These are phyloP conservation scores for Boletus fagicola DNA, from an alignment of 768 basidiomycete genomes.

Conservation along the genomic window DNA sequence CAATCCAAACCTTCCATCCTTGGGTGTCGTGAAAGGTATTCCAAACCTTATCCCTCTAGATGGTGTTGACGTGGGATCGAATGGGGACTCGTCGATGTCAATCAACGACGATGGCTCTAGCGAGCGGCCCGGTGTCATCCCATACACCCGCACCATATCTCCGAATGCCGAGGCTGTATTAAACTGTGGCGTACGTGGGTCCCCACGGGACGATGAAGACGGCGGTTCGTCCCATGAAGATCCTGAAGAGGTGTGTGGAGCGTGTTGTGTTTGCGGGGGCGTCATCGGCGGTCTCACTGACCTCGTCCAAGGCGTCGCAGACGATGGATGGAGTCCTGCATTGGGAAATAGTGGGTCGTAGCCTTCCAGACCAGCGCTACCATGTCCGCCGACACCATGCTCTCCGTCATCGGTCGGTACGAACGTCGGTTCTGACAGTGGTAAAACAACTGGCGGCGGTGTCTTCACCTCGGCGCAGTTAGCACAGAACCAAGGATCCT, in stretches of 20 bases:
- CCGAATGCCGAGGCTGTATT: slow-evolving; percentile 30
- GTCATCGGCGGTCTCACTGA: slow-evolving; percentile 44
- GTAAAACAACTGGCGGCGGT: slow-evolving; percentile 36
- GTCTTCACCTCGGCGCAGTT: slow-evolving; percentile 47
- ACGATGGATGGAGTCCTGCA: slow-evolving; percentile 51
- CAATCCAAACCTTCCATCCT: slow-evolving; percentile 45
- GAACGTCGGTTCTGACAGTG: slow-evolving; percentile 59
- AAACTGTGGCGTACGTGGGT: slow-evolving; percentile 55
- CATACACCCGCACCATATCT: slow-evolving; percentile 40
- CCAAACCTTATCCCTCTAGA: slow-evolving; percentile 73
- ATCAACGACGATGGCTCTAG: slow-evolving; percentile 29
- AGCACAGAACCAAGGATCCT: slow-evolving; percentile 78
- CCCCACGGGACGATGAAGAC: slow-evolving; percentile 45
- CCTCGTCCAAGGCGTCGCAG: slow-evolving; percentile 48
- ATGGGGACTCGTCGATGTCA: slow-evolving; percentile 52
- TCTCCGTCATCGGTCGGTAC: slow-evolving; percentile 58
- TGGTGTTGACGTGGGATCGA: slow-evolving; percentile 78
- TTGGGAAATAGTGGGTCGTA: slow-evolving; percentile 63
- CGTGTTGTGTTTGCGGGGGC: slow-evolving; percentile 38
- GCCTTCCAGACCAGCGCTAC: slow-evolving; percentile 31
- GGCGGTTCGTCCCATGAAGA: slow-evolving; percentile 45
- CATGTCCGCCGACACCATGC: neutral
- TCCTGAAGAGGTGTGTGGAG: slow-evolving; percentile 34
- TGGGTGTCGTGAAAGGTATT: slow-evolving; percentile 61
- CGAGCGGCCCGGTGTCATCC: slow-evolving; percentile 37